Evolutionary conservation across 2,329 filamentous ascomycete genomes (phyloP), one percentile per base, ranked within the genome.

Genomic region (Penicillium sp.): DNA sequence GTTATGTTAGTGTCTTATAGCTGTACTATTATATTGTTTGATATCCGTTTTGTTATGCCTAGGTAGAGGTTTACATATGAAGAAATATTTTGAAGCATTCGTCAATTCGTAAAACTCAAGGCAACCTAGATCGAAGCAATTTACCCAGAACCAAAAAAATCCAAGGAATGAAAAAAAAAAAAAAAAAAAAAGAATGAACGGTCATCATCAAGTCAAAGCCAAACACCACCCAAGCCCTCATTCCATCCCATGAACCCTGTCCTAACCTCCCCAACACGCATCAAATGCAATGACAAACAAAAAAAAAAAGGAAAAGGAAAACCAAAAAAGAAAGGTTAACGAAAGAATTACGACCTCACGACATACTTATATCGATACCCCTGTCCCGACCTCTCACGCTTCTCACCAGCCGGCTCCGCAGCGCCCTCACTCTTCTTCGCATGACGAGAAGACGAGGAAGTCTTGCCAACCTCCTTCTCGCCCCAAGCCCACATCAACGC

Each of bases 311-410:
- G 14, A 45, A 52, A 28, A 18, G 26, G 12, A 46, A 52, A 52
- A 28, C 26, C 8, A n/a, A n/a, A n/a, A n/a, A n/a, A n/a, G n/a
- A n/a, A n/a, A n/a, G 26, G 4, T 4, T 14, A 35, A 35, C 6
- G 43, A 24, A 20, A 24, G 33, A 7, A n/a, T 35, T 47, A 57
- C 26, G 43, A 50, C 47, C 51, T 45, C 21, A 63, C 57, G 28
- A 61, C 65, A 61, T 74, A 70, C 57, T 73, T 73, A 57, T 76
- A 76, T 50, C 64, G 65, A 62, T 76, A 75, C n/a, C 63, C 68
- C 60, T 73, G 69, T 3, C 65, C 61, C 21, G 66, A 63, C 14
- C 61, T 62, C 42, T 64, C 62, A 3, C 33, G 43, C 0, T 45
- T 14, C 28, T 6, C 23, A 23, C 6, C n/a, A 21, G 16, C 33